Percentiles rank a stretch among this genome's conserved stretches.
phyloP scores from a whole-genome alignment of 2,329 filamentous ascomycete species.

The Claviceps humidiphila region DNA sequence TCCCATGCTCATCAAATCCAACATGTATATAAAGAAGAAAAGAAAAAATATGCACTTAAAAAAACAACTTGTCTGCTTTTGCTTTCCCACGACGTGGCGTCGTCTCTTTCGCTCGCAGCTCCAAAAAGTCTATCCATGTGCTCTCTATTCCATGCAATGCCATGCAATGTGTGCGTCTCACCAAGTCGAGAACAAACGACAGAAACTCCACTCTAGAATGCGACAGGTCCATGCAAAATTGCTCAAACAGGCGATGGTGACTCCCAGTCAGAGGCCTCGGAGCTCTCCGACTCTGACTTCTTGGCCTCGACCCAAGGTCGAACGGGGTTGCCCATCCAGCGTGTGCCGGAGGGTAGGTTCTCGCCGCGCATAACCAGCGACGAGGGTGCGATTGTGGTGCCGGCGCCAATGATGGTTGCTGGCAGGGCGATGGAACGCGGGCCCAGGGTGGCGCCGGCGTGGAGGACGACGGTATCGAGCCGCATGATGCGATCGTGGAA shows the following conservation, averaged over 20 bases:
- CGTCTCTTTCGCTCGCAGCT: too few relatives aligned
- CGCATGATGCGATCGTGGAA: conserved; percentile 13
- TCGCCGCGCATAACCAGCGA: conserved; percentile 13
- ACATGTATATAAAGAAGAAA: too few relatives aligned
- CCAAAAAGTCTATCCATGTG: too few relatives aligned
- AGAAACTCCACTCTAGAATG: too few relatives aligned
- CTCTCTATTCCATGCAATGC: too few relatives aligned
- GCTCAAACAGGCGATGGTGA: not conserved
- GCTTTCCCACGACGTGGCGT: too few relatives aligned
- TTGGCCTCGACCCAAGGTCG: conserved; percentile 8
- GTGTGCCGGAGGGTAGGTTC: conserved; percentile 9
- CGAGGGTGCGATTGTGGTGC: conserved; percentile 9
- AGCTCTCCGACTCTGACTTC: conserved; percentile 1
- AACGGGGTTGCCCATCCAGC: conserved; percentile 11
- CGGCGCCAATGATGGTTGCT: conserved; percentile 9
- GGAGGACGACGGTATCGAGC: conserved; percentile 10
- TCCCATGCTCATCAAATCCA: too few relatives aligned
- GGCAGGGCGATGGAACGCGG: conserved; percentile 10
- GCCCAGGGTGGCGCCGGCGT: conserved; percentile 10
- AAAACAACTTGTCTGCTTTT: too few relatives aligned
- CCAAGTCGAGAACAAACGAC: too few relatives aligned
- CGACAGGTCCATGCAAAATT: too few relatives aligned
- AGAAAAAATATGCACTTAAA: too few relatives aligned
- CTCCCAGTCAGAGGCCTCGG: conserved; percentile 4
- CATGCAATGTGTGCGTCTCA: too few relatives aligned